Evolutionary conservation across 805 yeast species (phyloP).

Genomic region (Candida broadrunensis): DNA sequence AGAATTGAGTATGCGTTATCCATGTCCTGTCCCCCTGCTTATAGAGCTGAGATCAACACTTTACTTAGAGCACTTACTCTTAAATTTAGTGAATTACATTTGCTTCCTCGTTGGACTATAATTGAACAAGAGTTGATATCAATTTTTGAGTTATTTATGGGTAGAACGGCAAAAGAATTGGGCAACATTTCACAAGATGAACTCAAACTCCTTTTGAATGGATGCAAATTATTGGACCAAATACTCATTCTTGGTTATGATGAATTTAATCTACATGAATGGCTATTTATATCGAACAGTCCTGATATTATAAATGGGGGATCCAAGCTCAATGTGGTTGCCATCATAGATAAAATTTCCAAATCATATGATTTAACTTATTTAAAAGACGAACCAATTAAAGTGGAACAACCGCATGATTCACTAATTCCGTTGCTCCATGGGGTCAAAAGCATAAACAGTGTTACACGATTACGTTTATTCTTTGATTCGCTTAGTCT

Average conservation of each 20-base stretch:
- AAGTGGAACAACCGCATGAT: slow-evolving; percentile 29
- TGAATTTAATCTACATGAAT: slow-evolving; percentile 73
- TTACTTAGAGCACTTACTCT: slow-evolving; percentile 65
- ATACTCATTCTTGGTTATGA: slow-evolving; percentile 66
- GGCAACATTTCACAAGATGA: slow-evolving; percentile 32
- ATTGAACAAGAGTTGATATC: slow-evolving; percentile 60
- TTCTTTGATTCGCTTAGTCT: slow-evolving; percentile 68
- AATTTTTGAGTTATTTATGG: slow-evolving; percentile 40
- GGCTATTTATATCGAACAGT: slow-evolving; percentile 80
- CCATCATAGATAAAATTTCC: slow-evolving; percentile 50
- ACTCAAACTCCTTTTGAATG: slow-evolving; percentile 46
- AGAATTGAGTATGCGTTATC: slow-evolving; percentile 30
- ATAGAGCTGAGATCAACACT: slow-evolving; percentile 45
- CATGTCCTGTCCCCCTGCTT: slow-evolving; percentile 30
- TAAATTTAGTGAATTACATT: slow-evolving; percentile 59
- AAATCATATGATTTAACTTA: slow-evolving; percentile 25
- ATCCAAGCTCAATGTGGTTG: slow-evolving; percentile 17
- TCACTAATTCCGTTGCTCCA: slow-evolving; percentile 42
- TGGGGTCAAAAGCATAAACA: slow-evolving; percentile 38
- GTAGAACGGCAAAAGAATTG: slow-evolving; percentile 20
- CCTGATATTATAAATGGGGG: slow-evolving; percentile 52
- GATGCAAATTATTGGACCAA: slow-evolving; percentile 77
- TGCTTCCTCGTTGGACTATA: slow-evolving; percentile 67
- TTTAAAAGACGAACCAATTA: slow-evolving; percentile 35
- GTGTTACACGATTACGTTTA: slow-evolving; percentile 48